phyloP scores from a whole-genome alignment of 2,329 filamentous ascomycete species.

The Aspergillus brasiliensis region DNA sequence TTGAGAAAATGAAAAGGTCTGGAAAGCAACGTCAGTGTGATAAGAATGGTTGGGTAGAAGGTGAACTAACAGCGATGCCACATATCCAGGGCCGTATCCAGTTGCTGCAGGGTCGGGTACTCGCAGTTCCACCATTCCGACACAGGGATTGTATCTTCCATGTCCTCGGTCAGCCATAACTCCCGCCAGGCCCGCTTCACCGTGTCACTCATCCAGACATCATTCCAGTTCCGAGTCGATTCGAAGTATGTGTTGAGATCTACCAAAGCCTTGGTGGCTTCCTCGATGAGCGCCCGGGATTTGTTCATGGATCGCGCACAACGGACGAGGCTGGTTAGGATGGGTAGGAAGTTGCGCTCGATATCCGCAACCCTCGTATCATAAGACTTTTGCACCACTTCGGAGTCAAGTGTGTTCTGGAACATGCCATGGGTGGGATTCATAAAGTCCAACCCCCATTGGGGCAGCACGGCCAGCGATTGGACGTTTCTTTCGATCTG shows the following conservation, averaged over 20 bases:
- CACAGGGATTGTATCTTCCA: slow-evolving; percentile 39
- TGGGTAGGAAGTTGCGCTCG: slow-evolving; percentile 54
- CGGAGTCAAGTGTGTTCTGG: slow-evolving; percentile 54
- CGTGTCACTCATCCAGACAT: slow-evolving; percentile 49
- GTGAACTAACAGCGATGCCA: slow-evolving; percentile 51
- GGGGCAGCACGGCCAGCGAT: slow-evolving; percentile 54
- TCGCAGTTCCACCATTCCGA: slow-evolving; percentile 42
- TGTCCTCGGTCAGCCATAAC: slow-evolving; percentile 48
- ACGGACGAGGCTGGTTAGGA: slow-evolving; percentile 52
- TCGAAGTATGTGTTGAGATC: slow-evolving; percentile 54
- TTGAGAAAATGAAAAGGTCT: slow-evolving; percentile 20
- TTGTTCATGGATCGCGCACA: slow-evolving; percentile 51
- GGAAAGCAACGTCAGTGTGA: background rate
- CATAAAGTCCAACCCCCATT: slow-evolving; percentile 57
- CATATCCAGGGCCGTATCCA: slow-evolving; percentile 39
- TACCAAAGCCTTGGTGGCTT: slow-evolving; percentile 51
- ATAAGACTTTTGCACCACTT: slow-evolving; percentile 43
- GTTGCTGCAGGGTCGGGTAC: slow-evolving; percentile 37
- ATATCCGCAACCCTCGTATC: slow-evolving; percentile 51
- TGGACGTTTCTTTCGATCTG: slow-evolving; percentile 58
- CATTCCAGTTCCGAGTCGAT: slow-evolving; percentile 48
- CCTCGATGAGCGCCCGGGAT: slow-evolving; percentile 43
- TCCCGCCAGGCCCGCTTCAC: slow-evolving; percentile 49
- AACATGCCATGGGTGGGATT: slow-evolving; percentile 56
- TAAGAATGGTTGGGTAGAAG: slow-evolving; percentile 41